Conservation (phyloP, 345 rosid species). For the Gossypium australe region DNA sequence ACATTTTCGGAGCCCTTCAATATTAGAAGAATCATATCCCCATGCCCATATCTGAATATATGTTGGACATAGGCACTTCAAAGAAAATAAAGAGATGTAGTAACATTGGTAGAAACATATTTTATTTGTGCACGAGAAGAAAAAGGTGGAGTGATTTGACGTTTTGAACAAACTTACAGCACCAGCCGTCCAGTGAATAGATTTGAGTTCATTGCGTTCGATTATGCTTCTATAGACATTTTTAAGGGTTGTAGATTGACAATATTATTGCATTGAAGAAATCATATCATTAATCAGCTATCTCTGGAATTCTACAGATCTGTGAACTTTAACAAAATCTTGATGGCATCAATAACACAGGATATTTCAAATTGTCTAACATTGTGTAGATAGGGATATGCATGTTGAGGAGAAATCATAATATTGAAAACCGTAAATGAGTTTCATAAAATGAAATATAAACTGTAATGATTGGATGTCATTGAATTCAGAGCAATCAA, state of each 20-base stretch:
- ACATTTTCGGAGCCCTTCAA: no score
- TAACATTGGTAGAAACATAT: background rate
- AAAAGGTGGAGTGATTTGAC: background rate
- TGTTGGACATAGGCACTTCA: no score
- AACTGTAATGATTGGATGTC: background rate
- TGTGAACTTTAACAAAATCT: background rate
- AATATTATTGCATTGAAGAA: conserved; percentile 1
- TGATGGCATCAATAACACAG: background rate
- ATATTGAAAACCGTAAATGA: background rate
- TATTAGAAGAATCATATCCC: no score
- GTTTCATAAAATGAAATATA: background rate
- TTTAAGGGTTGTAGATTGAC: conserved; percentile 35
- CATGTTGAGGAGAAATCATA: background rate
- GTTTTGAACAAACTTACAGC: conserved; percentile 47
- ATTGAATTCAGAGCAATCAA: conserved; percentile 3
- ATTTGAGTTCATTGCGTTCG: conserved; percentile 65
- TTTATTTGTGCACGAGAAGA: background rate
- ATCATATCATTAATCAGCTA: background rate
- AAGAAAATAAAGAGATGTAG: no score
- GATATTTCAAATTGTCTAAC: background rate
- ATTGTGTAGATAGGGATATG: background rate
- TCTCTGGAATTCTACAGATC: background rate
- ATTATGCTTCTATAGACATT: conserved; percentile 54
- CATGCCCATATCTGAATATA: no score
- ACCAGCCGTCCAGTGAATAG: conserved; percentile 79